Evolutionary conservation across 2,329 filamentous ascomycete species (phyloP), one percentile per base, ranked within the genome.

Genomic region (Rutstroemia sydowiana): DNA sequence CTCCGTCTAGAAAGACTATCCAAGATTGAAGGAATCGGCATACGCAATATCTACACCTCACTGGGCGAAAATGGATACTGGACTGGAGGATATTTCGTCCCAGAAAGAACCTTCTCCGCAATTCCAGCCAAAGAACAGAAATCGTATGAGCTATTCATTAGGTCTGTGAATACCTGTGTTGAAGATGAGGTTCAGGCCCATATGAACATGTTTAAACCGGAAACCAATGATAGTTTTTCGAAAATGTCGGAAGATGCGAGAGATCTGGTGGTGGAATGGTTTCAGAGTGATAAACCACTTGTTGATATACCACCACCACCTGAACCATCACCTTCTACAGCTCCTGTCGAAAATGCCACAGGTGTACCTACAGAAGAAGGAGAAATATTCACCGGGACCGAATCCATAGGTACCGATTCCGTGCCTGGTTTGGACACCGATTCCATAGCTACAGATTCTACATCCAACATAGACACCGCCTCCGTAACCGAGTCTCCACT

Each of bases 21-120:
- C 0, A 67, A 74, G 1, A 73, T 85, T 1, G 76, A 79, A 41
- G 79, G 78, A 0, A 73, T 95, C 1, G 84, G 85, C 0, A 82
- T 89, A 59, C 77, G 79, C 16, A 85, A 92, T 63, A 80, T 91
- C 53, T 93, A 91, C 67, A 87, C 81, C 1, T 84, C 81, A 0
- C 75, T 95, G 6, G 88, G 88, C 0, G 79, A 83, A 63, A 85
- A 86, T 51, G 82, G 85, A 2, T 75, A 78, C 61, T 81, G 77
- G 77, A 76, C 71, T 26, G 77, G 77, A 2, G 77, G 77, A 0
- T 81, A 72, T 69, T 83, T 74, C 64, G 76, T 80, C 0, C 77
- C 77, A 0, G 81, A 90, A 59, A 73, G 90, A 37, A 95, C 88
- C 0, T 95, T 95, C 62, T 92, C 87, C 64, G 84, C 86, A 3